Evolutionary conservation across 1,284 basidiomycete species (phyloP), one percentile per base, ranked within the genome.

Genomic region (Ustilago bromivora): DNA sequence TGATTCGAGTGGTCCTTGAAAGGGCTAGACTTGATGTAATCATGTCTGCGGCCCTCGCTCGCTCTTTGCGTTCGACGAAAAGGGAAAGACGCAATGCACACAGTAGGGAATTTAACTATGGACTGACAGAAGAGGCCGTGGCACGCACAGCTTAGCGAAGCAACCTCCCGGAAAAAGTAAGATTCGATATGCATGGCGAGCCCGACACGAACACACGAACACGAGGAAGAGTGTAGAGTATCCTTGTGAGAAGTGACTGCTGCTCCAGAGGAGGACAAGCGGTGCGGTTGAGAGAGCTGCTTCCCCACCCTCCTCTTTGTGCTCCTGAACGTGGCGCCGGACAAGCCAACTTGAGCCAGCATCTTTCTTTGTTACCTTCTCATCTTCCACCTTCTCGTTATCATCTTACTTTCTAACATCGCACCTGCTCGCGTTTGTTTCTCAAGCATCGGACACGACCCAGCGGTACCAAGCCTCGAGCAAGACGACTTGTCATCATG

Each of bases 131-230:
- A 40, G 38, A 40, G 15, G 38, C 3, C 10, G 38, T 11, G 38
- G 15, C 10, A 17, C 4, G 23, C 19, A 49, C 10, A 49, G 46
- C 9, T 17, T 2, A 40, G 38, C 38, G 0, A 31, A 49, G 23
- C 46, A 49, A 35, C 34, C 34, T 40, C 17, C 36, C 34, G 60
- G 52, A 54, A 61, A 61, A 61, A 61, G 23, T n/a, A 43, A 17
- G 52, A 36, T 54, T 61, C 51, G 40, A 61, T 54, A 35, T 54
- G 49, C 52, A 61, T 54, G 60, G 51, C 36, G 11, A 38, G 53
- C 53, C 53, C 53, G 53, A 40, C 53, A 40, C 53, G 12, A 36
- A 41, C 15, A 46, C n/a, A 46, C 43, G 7, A 19, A 46, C 43
- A 46, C 3, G 7, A 11, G 43, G n/a, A 4, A 49, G 47, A 17